A percentile compares a stretch with the other conserved stretches of the same genome.
These are phyloP conservation scores for Cutaneotrichosporon cavernicola DNA, from an alignment of 1,284 basidiomycete species.

Conservation along the genomic window DNA sequence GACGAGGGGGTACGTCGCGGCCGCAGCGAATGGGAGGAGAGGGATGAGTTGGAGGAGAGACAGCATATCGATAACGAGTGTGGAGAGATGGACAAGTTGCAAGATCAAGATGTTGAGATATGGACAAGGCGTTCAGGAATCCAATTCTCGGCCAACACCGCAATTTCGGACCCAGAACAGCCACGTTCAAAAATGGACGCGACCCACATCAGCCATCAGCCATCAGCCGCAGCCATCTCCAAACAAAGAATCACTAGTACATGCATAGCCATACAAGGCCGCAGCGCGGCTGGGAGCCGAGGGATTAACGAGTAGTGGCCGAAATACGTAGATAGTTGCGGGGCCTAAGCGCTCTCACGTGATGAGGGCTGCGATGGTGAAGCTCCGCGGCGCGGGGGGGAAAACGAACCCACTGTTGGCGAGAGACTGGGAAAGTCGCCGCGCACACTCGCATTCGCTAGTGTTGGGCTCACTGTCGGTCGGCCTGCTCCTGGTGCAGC, in stretches of 20 bases:
- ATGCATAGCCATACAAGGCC: not conserved
- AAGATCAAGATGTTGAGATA: slow-evolving; percentile 1
- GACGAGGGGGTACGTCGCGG: slow-evolving; percentile 22
- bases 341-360: not conserved
- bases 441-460: not conserved
- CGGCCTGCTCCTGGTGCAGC: not conserved
- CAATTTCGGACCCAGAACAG: too few species aligned
- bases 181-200: too few species aligned
- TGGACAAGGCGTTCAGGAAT: not conserved
- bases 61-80: slow-evolving; percentile 11
- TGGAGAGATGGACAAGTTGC: not conserved
- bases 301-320: not conserved
- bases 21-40: slow-evolving; percentile 8
- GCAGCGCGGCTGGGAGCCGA: not conserved
- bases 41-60: slow-evolving; percentile 16
- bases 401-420: slow-evolving; percentile 12
- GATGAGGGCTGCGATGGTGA: not conserved
- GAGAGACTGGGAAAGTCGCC: slow-evolving; percentile 22
- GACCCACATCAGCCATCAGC: not conserved
- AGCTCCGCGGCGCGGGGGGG: slow-evolving; percentile 2
- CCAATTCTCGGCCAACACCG: not conserved
- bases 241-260: not conserved
- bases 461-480: not conserved
- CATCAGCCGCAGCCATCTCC: not conserved
- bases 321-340: not conserved